These are phyloP conservation scores for Chytriomyces sp. DNA, from an alignment of 192 early-diverging fungal genomes.

Conservation along the genomic window DNA sequence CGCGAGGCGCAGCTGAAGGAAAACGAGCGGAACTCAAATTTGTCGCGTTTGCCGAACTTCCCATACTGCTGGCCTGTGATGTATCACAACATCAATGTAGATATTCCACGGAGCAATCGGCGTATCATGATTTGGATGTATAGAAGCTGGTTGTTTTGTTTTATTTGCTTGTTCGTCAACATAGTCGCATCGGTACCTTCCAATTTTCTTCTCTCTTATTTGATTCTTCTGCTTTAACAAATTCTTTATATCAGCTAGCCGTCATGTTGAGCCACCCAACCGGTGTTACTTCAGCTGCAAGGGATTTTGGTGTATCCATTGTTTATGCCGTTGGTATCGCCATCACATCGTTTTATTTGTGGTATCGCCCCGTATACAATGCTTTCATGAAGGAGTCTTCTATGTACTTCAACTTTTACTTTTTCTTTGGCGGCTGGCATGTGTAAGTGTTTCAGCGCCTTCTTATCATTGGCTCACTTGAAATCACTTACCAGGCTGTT, in stretches of 20 bases:
- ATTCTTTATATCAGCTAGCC: too few relatives aligned
- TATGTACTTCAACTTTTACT: conserved; percentile 31
- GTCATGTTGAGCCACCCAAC: conserved; percentile 22
- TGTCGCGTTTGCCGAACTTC: conserved; percentile 19
- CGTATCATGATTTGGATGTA: conserved; percentile 18
- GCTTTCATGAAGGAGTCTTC: conserved; percentile 28
- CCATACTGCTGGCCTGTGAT: conserved; percentile 31
- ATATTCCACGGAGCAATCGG: conserved; percentile 20
- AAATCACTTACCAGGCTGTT: conserved; percentile 8
- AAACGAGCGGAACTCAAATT: not conserved
- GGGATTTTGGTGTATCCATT: conserved; percentile 27
- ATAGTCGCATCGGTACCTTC: not conserved
- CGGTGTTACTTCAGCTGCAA: conserved; percentile 27
- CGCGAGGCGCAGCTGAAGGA: conserved; percentile 17
- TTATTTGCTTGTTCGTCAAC: conserved; percentile 6
- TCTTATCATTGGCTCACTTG: too few relatives aligned
- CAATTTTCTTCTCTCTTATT: too few relatives aligned
- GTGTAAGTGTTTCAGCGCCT: conserved; percentile 15
- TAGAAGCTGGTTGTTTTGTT: not conserved
- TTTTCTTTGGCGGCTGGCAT: conserved; percentile 22
- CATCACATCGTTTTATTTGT: conserved; percentile 22
- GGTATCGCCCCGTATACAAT: conserved; percentile 30
- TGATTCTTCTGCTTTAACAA: too few relatives aligned
- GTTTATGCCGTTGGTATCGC: conserved; percentile 13
- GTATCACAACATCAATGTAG: conserved; percentile 33